Percentiles rank a stretch among this genome's conserved stretches.
phyloP scores from a whole-genome alignment of 2,329 filamentous ascomycete species.

The Aspergillus sp. region DNA sequence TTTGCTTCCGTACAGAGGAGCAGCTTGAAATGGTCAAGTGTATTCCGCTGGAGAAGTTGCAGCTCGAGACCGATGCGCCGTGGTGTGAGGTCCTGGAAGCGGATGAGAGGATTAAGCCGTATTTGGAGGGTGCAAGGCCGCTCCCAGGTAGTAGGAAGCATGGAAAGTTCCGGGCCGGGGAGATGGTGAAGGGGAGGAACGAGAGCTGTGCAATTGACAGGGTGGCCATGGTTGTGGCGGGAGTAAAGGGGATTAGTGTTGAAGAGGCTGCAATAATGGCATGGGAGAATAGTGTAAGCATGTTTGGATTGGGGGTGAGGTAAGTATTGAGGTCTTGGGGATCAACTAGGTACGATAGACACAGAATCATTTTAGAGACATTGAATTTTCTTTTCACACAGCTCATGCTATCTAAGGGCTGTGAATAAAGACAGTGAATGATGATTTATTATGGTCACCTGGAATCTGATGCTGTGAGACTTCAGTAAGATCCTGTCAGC shows the following conservation, averaged over 20 bases:
- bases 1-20: constrained; percentile 44
- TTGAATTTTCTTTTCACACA: too few relatives aligned
- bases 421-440: too few relatives aligned
- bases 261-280: constrained; percentile 45
- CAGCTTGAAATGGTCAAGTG: constrained; percentile 45
- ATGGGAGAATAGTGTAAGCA: constrained; percentile 37
- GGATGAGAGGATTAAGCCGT: constrained; percentile 42
- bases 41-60: constrained; percentile 43
- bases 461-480: too few relatives aligned
- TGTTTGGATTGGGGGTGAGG: constrained; percentile 18
- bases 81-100: constrained; percentile 47
- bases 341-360: neutral
- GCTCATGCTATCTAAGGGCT: too few relatives aligned
- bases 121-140: constrained; percentile 39
- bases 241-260: constrained; percentile 45
- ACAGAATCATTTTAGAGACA: neutral
- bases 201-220: constrained; percentile 52
- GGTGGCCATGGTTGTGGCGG: constrained; percentile 51
- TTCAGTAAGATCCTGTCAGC: too few relatives aligned
- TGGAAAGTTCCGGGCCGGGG: constrained; percentile 48
- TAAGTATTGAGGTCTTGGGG: neutral
- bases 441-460: too few relatives aligned
- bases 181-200: constrained; percentile 51
- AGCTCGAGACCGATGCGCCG: constrained; percentile 52
- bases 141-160: constrained; percentile 49